Conservation (phyloP, 495 filamentous ascomycete species). For the Penicillium maclennaniae region DNA sequence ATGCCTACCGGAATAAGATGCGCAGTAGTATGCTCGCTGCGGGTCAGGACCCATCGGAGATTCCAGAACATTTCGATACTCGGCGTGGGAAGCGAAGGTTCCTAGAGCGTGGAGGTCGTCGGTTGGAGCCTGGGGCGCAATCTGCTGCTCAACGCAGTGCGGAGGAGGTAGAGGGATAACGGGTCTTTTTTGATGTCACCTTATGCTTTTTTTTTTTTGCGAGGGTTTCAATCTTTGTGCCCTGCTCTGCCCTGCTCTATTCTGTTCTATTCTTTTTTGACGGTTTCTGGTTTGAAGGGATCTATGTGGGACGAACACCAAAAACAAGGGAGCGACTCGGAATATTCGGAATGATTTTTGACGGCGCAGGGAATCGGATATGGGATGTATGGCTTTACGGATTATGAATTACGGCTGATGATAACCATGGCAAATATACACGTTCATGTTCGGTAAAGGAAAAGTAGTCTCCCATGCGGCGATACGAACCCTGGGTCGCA, state of each 20-base stretch:
- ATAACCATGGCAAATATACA: not conserved
- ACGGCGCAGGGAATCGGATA: not conserved
- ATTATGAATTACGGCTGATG: not conserved
- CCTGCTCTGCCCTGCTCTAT: too few relatives aligned
- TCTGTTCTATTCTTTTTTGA: not conserved
- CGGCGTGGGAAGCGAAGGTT: slow-evolving; percentile 82
- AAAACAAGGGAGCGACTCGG: slow-evolving; percentile 1
- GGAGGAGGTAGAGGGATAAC: slow-evolving; percentile 41
- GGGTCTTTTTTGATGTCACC: not conserved
- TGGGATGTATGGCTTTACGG: not conserved
- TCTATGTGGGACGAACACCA: not conserved
- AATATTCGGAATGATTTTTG: slow-evolving; percentile 2
- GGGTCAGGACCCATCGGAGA: slow-evolving; percentile 64
- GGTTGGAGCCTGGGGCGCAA: slow-evolving; percentile 10
- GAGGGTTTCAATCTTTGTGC: not conserved
- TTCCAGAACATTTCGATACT: slow-evolving; percentile 85
- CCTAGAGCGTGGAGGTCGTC: slow-evolving; percentile 54
- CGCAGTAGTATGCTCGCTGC: slow-evolving; percentile 69
- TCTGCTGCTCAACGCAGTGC: slow-evolving; percentile 34
- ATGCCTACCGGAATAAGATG: slow-evolving; percentile 93
- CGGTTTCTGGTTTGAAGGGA: slow-evolving; percentile 2
- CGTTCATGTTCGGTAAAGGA: too few relatives aligned
- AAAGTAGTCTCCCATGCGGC: too few relatives aligned
- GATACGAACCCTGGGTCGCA: not conserved
- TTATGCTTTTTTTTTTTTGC: slow-evolving; percentile 9